Evolutionary conservation across 1,284 basidiomycete genomes (phyloP).

Genomic region (Rhodotorula sp.): DNA sequence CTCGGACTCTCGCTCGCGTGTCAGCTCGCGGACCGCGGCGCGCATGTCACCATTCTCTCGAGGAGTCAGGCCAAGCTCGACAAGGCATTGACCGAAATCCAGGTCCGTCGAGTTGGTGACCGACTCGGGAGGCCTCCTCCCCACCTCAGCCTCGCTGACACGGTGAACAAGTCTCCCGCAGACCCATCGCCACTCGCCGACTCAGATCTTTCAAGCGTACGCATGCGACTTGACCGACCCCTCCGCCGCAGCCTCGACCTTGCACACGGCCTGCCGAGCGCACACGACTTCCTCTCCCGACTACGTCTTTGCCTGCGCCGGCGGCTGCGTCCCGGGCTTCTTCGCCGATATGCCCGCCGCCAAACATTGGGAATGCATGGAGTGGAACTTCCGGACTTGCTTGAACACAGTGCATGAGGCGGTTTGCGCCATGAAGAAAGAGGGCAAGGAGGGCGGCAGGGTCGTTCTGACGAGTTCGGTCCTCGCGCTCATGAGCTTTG

Average conservation of each 20-base stretch:
- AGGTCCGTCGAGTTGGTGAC: slow-evolving; percentile 54
- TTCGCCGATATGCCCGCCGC: slow-evolving; percentile 67
- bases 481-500: slow-evolving; percentile 74
- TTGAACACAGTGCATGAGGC: slow-evolving; percentile 75
- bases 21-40: slow-evolving; percentile 66
- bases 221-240: slow-evolving; percentile 62
- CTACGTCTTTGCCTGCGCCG: slow-evolving; percentile 74
- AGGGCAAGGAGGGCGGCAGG: slow-evolving; percentile 59
- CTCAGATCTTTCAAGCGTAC: slow-evolving; percentile 62
- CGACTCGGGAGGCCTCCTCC: neutral
- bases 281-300: slow-evolving; percentile 63
- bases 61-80: slow-evolving; percentile 63
- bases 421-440: slow-evolving; percentile 66
- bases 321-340: slow-evolving; percentile 61
- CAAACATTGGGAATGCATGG: slow-evolving; percentile 57
- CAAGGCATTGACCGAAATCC: slow-evolving; percentile 60
- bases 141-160: neutral
- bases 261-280: slow-evolving; percentile 60
- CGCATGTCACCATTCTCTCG: slow-evolving; percentile 77
- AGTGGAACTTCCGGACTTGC: slow-evolving; percentile 55
- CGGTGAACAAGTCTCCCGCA: slow-evolving; percentile 2
- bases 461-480: slow-evolving; percentile 80
- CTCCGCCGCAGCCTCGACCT: slow-evolving; percentile 58
- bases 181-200: slow-evolving; percentile 51
- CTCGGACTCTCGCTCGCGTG: slow-evolving; percentile 71